A percentile compares a stretch with the other conserved stretches of the same genome.
Conservation (phyloP, 169 alveolate species). For the Plasmodium blacklocki region DNA sequence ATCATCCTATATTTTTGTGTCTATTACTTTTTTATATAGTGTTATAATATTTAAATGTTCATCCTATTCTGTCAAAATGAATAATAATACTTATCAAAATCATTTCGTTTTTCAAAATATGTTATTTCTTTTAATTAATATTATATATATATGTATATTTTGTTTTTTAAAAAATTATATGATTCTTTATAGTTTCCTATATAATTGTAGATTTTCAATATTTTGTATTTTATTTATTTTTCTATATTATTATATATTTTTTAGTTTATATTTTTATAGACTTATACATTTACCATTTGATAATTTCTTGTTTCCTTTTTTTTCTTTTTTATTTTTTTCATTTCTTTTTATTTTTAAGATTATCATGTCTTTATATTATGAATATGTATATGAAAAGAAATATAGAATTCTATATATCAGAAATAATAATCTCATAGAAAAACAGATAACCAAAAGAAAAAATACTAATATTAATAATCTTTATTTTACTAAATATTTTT, state of each 20-base stretch:
- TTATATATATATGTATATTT: constrained; percentile 21
- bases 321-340: not conserved
- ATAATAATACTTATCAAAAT: not conserved
- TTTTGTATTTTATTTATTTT: constrained; percentile 28
- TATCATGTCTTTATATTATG: constrained; percentile 25
- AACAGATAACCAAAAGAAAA: not conserved
- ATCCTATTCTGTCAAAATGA: not conserved
- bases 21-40: constrained; percentile 19
- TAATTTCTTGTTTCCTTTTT: no score
- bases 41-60: constrained; percentile 14
- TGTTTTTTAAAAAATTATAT: constrained; percentile 62
- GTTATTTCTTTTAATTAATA: constrained; percentile 8
- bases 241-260: constrained; percentile 11
- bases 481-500: constrained; percentile 42
- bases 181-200: constrained; percentile 48
- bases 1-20: constrained; percentile 38
- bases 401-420: constrained; percentile 8
- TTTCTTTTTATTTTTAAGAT: constrained; percentile 8
- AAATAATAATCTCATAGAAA: not conserved
- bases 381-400: constrained; percentile 23
- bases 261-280: not conserved
- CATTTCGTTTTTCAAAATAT: constrained; percentile 1
- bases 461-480: not conserved
- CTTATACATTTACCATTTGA: not conserved
- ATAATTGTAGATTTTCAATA: constrained; percentile 33